These are phyloP conservation scores for Colletotrichum sp. DNA, from an alignment of 2,329 filamentous ascomycete species.

Conservation along the genomic window DNA sequence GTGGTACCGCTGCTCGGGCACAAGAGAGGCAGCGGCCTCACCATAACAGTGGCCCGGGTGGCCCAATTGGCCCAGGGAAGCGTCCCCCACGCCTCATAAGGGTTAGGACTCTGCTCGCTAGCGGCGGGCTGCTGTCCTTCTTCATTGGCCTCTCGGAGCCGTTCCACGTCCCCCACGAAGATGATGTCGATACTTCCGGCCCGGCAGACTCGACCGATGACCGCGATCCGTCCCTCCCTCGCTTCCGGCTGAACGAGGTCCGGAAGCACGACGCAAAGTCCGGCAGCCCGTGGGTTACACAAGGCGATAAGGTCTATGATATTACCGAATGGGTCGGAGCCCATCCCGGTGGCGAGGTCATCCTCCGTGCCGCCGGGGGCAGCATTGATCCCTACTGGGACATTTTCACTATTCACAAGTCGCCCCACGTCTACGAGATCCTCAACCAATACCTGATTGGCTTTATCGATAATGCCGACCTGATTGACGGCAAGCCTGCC, in stretches of 20 bases:
- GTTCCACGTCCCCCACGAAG: slow-evolving; percentile 4
- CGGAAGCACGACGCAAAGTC: slow-evolving; percentile 59
- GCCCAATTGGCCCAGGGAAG: not conserved
- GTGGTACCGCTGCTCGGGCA: not conserved
- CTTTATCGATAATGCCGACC: slow-evolving; percentile 61
- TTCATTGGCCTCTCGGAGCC: slow-evolving; percentile 21
- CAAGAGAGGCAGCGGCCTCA: not conserved
- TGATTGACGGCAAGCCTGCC: slow-evolving; percentile 61
- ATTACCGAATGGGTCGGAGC: slow-evolving; percentile 72
- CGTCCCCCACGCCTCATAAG: not conserved
- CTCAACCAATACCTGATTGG: slow-evolving; percentile 70
- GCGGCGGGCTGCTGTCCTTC: slow-evolving; percentile 21
- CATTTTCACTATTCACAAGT: slow-evolving; percentile 73
- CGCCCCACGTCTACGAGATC: slow-evolving; percentile 67
- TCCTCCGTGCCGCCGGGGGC: slow-evolving; percentile 68
- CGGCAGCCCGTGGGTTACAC: slow-evolving; percentile 66
- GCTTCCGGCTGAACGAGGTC: slow-evolving; percentile 56
- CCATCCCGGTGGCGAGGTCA: slow-evolving; percentile 72
- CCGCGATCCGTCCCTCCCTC: slow-evolving; percentile 49
- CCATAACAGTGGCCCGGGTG: not conserved
- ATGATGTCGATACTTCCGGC: not conserved
- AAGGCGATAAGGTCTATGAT: slow-evolving; percentile 69
- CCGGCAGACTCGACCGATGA: slow-evolving; percentile 23
- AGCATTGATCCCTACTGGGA: slow-evolving; percentile 73
- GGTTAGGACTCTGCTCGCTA: slow-evolving; percentile 18